Base-by-base conservation (phyloP, 495 filamentous ascomycete genomes). In the Letharia columbiana region DNA sequence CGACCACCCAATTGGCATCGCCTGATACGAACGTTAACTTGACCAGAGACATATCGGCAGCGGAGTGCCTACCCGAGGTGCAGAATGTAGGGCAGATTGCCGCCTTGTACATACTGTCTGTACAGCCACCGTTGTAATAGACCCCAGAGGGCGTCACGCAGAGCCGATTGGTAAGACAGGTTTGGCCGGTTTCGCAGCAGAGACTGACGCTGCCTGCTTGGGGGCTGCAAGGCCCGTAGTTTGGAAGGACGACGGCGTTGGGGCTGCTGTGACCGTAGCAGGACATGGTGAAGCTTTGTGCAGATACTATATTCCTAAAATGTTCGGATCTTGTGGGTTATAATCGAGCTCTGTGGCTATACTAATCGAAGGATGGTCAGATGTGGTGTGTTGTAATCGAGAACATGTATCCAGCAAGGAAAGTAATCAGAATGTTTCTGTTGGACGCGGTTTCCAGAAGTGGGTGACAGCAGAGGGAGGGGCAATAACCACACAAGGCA, bases 41-140 rank as follows among this genome's bases (percentile, higher is more conserved):
- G 47, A 42, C 37, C 37, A 35, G 33, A 39, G 42, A 23, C 23
- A 5, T 15, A 31, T 54, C 31, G 41, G 9, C 13, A 17, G 15
- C 2, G n/a, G 3, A 28, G 35, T 37, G 35, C 17, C 15, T 49
- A 69, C 67, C 67, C 11, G 18, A 37, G 9, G 49, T 49, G 49
- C 67, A 69, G 54, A 69, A 66, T 17, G 40, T 42, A 18, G 67
- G 60, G 42, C 67, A 69, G 35, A 56, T 49, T 18, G 37, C 37
- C 3, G 65, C 44, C 7, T 50, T 33, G n/a, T 67, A 67, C 15
- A 57, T 61, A 17, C 28, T 52, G 33, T 70, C 68, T 11, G 68
- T 67, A 33, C 68, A 70, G 23, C 56, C 68, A 35, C 68, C 65
- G n/a, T 37, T 57, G 62, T 70, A 70, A 28, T 65, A 61, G 17